These are phyloP conservation scores for Violaceomyces palustris DNA, from an alignment of 1,284 basidiomycete species.

Conservation along the genomic window DNA sequence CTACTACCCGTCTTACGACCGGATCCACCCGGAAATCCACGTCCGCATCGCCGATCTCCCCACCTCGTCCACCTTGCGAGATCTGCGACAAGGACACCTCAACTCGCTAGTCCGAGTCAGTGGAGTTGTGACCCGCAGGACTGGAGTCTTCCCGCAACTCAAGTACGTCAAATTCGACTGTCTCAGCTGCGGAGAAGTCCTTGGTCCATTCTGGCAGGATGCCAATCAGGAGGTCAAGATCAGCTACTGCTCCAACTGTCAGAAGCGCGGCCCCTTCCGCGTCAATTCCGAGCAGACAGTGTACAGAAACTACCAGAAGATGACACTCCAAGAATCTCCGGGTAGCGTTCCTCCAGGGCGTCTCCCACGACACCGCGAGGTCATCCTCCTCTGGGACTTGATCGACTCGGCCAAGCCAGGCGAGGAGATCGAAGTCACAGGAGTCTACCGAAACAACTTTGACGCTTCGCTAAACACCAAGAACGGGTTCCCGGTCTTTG, in stretches of 20 bases:
- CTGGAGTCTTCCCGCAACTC: slow-evolving; percentile 94
- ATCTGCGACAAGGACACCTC: slow-evolving; percentile 83
- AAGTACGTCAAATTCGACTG: slow-evolving; percentile 99
- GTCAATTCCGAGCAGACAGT: slow-evolving; percentile 99
- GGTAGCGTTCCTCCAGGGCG: slow-evolving; percentile 95
- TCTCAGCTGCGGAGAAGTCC: slow-evolving; percentile 68
- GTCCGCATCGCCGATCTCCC: slow-evolving; percentile 94
- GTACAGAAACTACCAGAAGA: slow-evolving; percentile 97
- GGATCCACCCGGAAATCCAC: slow-evolving; percentile 96
- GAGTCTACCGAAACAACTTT: slow-evolving; percentile 97
- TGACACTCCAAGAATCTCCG: slow-evolving; percentile 98
- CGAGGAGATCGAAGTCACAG: slow-evolving; percentile 88
- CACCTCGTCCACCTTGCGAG: slow-evolving; percentile 79
- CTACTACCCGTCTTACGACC: slow-evolving; percentile 92
- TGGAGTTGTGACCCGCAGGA: slow-evolving; percentile 94
- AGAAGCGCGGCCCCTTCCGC: slow-evolving; percentile 86
- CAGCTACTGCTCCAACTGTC: slow-evolving; percentile 78
- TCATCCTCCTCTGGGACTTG: slow-evolving; percentile 93
- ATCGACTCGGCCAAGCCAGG: slow-evolving; percentile 97
- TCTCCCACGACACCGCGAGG: slow-evolving; percentile 90
- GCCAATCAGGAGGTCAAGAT: slow-evolving; percentile 88
- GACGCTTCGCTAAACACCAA: slow-evolving; percentile 96
- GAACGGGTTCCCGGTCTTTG: slow-evolving; percentile 99
- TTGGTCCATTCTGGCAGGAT: slow-evolving; percentile 98
- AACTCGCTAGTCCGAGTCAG: slow-evolving; percentile 92